These are phyloP conservation scores for Fusarium haematococcum DNA, from an alignment of 2,329 filamentous ascomycete species.

Conservation along the genomic window DNA sequence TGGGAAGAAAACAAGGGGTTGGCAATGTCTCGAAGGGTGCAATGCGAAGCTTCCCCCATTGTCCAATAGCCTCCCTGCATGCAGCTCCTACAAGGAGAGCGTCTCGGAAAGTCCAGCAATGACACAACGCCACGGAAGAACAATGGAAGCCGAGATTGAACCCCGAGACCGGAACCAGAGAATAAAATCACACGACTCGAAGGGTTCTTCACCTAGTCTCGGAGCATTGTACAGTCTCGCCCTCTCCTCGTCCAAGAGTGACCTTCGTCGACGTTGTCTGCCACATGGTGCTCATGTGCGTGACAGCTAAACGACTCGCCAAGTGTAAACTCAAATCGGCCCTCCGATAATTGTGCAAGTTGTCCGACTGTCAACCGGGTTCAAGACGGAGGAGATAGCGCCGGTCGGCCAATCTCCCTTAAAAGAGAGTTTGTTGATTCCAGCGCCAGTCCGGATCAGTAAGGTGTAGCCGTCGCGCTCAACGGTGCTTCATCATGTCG, in stretches of 20 bases:
- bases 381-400: constrained; percentile 21
- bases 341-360: constrained; percentile 4
- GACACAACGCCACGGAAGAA: background rate
- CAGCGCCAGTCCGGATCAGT: constrained; percentile 20
- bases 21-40: background rate
- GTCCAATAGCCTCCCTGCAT: background rate
- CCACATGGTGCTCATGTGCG: constrained; percentile 24
- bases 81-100: background rate
- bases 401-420: constrained; percentile 6
- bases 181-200: constrained; percentile 6
- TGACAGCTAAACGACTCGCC: constrained; percentile 26
- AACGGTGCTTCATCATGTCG: constrained; percentile 10
- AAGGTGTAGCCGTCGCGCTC: constrained; percentile 14
- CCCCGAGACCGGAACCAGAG: constrained; percentile 28
- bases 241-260: constrained; percentile 1
- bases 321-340: constrained; percentile 30
- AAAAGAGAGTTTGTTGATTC: constrained; percentile 11
- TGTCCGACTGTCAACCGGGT: constrained; percentile 7
- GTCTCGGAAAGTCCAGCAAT: background rate
- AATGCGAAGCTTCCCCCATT: background rate
- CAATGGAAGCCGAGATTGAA: background rate
- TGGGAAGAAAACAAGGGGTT: background rate
- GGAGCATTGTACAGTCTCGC: background rate
- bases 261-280: background rate
- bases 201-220: background rate